Evolutionary conservation across 768 basidiomycete species (phyloP).

Genomic region (Cystobasidium ongulense): DNA sequence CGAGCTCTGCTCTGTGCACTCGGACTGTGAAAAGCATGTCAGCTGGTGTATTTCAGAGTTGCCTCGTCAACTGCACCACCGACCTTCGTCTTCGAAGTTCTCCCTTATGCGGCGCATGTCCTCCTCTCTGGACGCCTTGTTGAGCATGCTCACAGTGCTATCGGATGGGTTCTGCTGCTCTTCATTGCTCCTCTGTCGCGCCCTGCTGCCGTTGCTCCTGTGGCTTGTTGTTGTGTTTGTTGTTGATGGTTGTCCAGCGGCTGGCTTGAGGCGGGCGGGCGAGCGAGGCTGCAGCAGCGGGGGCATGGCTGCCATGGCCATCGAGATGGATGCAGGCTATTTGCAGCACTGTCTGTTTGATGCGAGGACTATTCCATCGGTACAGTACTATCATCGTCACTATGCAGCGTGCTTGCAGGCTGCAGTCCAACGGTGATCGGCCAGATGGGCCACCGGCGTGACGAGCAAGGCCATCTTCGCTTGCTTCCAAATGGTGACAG

Average conservation of each 20-base stretch:
- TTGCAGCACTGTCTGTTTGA: too few species aligned
- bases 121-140: background rate
- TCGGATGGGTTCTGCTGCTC: background rate
- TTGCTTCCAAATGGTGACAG: too few species aligned
- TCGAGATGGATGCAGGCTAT: background rate
- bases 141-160: background rate
- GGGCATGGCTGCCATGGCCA: background rate
- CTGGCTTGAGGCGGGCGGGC: background rate
- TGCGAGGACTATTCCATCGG: too few species aligned
- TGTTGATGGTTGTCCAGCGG: background rate
- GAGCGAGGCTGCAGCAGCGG: background rate
- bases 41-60: background rate
- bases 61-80: background rate
- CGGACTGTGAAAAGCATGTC: background rate
- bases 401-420: too few species aligned
- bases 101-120: background rate
- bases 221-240: background rate
- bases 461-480: too few species aligned
- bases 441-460: too few species aligned
- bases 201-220: background rate
- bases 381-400: too few species aligned
- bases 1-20: background rate
- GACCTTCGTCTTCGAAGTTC: conserved; percentile 9
- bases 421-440: too few species aligned
- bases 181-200: background rate